phyloP scores from a whole-genome alignment of 306 rosid genomes.

The Acacia confusa region DNA sequence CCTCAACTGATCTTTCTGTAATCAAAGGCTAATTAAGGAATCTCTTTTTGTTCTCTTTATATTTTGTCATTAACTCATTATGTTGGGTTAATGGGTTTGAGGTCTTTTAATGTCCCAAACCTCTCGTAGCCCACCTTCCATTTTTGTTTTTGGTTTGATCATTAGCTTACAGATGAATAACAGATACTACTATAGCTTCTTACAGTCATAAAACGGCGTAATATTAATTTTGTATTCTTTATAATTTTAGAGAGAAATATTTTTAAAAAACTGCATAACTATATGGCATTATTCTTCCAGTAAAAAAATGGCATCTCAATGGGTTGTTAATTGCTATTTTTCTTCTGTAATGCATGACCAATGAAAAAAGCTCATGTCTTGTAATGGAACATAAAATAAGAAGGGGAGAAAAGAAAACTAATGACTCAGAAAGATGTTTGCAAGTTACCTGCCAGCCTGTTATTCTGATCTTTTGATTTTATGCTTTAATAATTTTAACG shows the following conservation, averaged over 20 bases:
- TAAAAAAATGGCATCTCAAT: not conserved
- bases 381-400: not conserved
- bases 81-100: not conserved
- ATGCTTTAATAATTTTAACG: constrained; percentile 12
- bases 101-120: not conserved
- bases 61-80: not conserved
- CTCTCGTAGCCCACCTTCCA: not conserved
- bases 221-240: not conserved
- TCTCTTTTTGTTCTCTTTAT: not conserved
- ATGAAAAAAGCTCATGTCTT: not conserved
- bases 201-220: not conserved
- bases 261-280: not conserved
- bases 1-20: not conserved
- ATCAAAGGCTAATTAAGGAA: constrained; percentile 10
- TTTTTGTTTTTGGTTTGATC: not conserved
- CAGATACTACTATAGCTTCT: not conserved
- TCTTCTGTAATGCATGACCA: not conserved
- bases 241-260: not conserved
- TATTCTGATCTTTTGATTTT: constrained; percentile 3
- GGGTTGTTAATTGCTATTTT: not conserved
- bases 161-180: not conserved
- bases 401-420: not conserved
- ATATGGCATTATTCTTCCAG: not conserved
- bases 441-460: not conserved
- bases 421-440: not conserved